Base-by-base conservation (phyloP, 176 grass and related monocot genomes). In the Dendrocalamus sinicus region DNA sequence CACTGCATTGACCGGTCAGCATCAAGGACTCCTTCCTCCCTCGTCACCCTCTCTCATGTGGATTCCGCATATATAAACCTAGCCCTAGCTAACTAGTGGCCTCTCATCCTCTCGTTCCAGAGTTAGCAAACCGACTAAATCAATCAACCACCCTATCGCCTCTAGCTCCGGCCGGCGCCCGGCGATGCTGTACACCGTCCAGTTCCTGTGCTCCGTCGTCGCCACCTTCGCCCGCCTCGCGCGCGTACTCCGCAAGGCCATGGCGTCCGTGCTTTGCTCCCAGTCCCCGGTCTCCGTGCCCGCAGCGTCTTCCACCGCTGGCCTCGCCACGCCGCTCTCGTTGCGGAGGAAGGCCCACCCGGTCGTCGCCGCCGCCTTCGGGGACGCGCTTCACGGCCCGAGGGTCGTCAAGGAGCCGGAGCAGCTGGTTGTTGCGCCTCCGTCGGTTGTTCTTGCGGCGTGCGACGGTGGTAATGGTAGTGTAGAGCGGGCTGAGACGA, bases 1-100 rank as follows among this genome's bases (percentile, higher is more conserved):
- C 88, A 72, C 84, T 72, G 46, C 57, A 77, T 78, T 86, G 83
- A 73, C 84, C 84, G 12, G 84, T 86, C 84, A 72, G 58, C 84
- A 40, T 57, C 66, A 71, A 9, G 55, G 88, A 85, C 64, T 20
- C 28, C 26, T 47, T 67, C 46, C 51, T 26, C 59, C 15, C 6
- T 40, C 40, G 67, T 68, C 69, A 39, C 44, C 22, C 1, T 41
- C 23, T 5, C 24, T 30, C 6, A 17, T 8, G n/a, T 20, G 7
- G 9, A 37, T 7, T 11, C 12, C 5, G 47, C 69, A 70, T 82
- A 89, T 85, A 89, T 58, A 81, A 90, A 40, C 79, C 67, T 28
- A 22, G 22, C 84, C 19, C 8, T 15, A 32, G 83, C 59, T 17
- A 67, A 9, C 54, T 17, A 2, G 70, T 30, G 72, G 50, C 72